A percentile compares a stretch with the other conserved stretches of the same genome.
phyloP scores from a whole-genome alignment of 169 alveolate species.

The Babesia gibsoni region DNA sequence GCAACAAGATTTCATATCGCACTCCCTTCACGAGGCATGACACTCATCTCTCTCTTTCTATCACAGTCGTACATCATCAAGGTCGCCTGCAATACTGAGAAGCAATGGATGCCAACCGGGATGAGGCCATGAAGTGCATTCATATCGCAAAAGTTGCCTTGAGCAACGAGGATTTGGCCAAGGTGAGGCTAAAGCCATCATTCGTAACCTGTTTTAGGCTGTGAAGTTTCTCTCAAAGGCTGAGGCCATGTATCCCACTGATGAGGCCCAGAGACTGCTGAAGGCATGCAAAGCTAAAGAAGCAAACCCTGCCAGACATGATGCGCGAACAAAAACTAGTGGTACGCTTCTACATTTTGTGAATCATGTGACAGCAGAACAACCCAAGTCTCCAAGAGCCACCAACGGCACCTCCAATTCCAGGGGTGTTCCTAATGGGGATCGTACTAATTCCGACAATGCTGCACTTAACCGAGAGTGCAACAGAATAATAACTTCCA shows the following conservation, averaged over 20 bases:
- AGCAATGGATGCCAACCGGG: slow-evolving; percentile 75
- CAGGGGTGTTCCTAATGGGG: slow-evolving; percentile 57
- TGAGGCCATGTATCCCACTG: slow-evolving; percentile 74
- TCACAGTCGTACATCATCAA: too few species aligned
- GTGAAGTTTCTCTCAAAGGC: slow-evolving; percentile 68
- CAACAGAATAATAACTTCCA: slow-evolving; percentile 72
- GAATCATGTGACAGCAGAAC: too few species aligned
- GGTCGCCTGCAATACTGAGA: too few species aligned
- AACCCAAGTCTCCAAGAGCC: too few species aligned
- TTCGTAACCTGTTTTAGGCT: slow-evolving; percentile 50
- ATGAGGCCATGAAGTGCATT: slow-evolving; percentile 74
- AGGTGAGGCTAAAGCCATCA: slow-evolving; percentile 19
- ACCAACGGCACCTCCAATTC: slow-evolving; percentile 30
- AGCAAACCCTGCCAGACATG: neutral
- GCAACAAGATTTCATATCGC: too few species aligned
- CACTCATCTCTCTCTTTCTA: too few species aligned
- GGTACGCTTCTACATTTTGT: too few species aligned
- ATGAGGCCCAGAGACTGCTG: slow-evolving; percentile 47
- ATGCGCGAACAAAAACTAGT: too few species aligned
- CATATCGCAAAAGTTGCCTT: slow-evolving; percentile 70
- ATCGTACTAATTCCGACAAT: slow-evolving; percentile 31
- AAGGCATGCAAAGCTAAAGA: slow-evolving; percentile 18
- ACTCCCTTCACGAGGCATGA: too few species aligned
- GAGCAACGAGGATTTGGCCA: slow-evolving; percentile 62
- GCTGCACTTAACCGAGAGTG: slow-evolving; percentile 72